Conservation (phyloP, 2,329 filamentous ascomycete species). For the Fonsecaea monophora region DNA sequence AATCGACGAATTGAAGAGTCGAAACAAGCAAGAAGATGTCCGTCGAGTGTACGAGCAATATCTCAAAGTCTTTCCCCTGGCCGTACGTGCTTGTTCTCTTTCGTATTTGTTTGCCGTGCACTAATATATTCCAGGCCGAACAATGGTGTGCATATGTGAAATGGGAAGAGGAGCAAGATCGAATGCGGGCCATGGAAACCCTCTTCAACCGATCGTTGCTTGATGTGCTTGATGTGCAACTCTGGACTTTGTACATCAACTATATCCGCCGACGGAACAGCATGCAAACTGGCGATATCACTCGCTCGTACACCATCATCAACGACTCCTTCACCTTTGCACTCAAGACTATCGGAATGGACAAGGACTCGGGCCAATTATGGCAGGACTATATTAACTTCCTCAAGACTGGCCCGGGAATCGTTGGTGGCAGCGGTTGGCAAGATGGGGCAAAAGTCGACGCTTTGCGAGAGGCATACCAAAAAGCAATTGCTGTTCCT, state of each 20-base stretch:
- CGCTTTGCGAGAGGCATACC: slow-evolving; percentile 86
- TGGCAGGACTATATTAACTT: slow-evolving; percentile 97
- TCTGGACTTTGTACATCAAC: slow-evolving; percentile 94
- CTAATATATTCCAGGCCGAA: slow-evolving; percentile 71
- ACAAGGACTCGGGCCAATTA: slow-evolving; percentile 85
- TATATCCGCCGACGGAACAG: slow-evolving; percentile 93
- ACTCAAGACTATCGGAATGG: slow-evolving; percentile 84
- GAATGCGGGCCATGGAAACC: slow-evolving; percentile 78
- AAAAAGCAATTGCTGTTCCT: slow-evolving; percentile 85
- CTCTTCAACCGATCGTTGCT: slow-evolving; percentile 83
- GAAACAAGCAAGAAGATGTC: slow-evolving; percentile 80
- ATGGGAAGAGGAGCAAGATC: slow-evolving; percentile 87
- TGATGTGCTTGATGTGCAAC: slow-evolving; percentile 77
- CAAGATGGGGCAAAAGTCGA: slow-evolving; percentile 99
- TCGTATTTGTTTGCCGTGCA: slow-evolving; percentile 26
- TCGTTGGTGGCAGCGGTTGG: slow-evolving; percentile 84
- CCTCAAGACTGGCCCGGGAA: slow-evolving; percentile 84
- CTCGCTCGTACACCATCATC: slow-evolving; percentile 78
- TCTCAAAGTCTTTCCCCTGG: slow-evolving; percentile 83
- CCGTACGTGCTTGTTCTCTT: slow-evolving; percentile 67
- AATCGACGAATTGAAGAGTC: slow-evolving; percentile 82
- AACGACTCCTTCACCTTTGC: slow-evolving; percentile 91
- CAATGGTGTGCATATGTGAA: slow-evolving; percentile 88
- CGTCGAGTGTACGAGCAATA: slow-evolving; percentile 85
- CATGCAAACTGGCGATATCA: slow-evolving; percentile 77